Evolutionary conservation across 2,329 filamentous ascomycete genomes (phyloP).

Genomic region (Phyllosticta capitalensis): DNA sequence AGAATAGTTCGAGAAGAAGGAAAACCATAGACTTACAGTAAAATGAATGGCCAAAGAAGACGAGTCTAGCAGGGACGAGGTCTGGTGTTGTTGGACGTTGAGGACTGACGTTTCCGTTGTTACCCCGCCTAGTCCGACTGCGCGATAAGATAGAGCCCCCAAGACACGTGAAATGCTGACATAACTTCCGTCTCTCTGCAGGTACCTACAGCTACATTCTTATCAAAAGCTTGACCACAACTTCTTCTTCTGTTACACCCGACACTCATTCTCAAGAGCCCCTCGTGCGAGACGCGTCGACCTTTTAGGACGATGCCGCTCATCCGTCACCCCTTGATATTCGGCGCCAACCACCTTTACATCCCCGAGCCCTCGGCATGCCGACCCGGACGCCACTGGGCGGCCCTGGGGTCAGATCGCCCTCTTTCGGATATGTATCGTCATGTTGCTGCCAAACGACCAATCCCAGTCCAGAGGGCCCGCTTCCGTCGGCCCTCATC

Average conservation of each 20-base stretch:
- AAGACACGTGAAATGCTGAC: too few species aligned
- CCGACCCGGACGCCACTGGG: not conserved
- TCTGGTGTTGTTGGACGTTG: not conserved
- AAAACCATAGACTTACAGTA: not conserved
- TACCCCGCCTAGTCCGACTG: too few species aligned
- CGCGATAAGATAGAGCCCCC: too few species aligned
- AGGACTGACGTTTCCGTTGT: not conserved
- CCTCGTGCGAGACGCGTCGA: not conserved
- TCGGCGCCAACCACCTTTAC: not conserved
- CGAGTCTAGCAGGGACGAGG: not conserved
- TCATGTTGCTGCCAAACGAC: not conserved
- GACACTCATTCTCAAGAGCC: too few species aligned
- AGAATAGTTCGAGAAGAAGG: not conserved
- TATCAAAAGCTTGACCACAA: too few species aligned
- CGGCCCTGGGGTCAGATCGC: not conserved
- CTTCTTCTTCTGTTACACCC: too few species aligned
- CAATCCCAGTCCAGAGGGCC: constrained; percentile 1
- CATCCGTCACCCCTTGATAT: not conserved
- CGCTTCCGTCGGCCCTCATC: constrained; percentile 7
- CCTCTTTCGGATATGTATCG: not conserved
- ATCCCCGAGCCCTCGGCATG: not conserved
- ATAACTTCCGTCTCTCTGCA: too few species aligned
- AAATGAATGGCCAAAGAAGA: not conserved
- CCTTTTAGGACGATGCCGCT: not conserved
- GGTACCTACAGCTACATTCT: too few species aligned